These are phyloP conservation scores for Echinosophora koreensis DNA, from an alignment of 306 rosid species.

Conservation along the genomic window DNA sequence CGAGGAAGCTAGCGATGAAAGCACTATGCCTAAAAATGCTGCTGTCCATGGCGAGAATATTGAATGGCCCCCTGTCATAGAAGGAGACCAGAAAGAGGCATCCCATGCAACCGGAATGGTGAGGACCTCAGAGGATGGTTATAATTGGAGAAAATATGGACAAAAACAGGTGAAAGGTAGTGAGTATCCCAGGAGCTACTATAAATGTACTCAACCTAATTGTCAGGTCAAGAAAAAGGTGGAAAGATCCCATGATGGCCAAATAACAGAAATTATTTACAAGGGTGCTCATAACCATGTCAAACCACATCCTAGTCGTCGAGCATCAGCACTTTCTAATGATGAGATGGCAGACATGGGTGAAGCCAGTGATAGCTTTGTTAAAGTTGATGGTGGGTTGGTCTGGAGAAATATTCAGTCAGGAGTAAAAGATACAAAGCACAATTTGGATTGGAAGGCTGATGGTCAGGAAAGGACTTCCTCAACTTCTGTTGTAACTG, in stretches of 20 bases:
- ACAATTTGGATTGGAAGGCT: conserved; percentile 57
- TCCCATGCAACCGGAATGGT: conserved; percentile 51
- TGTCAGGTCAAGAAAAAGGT: conserved; percentile 94
- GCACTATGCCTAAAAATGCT: conserved; percentile 49
- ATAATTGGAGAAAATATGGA: conserved; percentile 96
- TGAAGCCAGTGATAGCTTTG: conserved; percentile 58
- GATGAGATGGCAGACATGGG: conserved; percentile 64
- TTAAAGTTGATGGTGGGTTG: conserved; percentile 58
- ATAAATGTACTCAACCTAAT: conserved; percentile 79
- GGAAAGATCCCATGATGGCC: conserved; percentile 90
- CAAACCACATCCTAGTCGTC: conserved; percentile 67
- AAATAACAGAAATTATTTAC: conserved; percentile 87
- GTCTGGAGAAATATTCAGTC: conserved; percentile 64
- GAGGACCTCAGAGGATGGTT: conserved; percentile 82
- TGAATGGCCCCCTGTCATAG: conserved; percentile 44
- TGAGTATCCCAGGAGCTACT: conserved; percentile 94
- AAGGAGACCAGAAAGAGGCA: conserved; percentile 62
- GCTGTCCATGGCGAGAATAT: conserved; percentile 47
- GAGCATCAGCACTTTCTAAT: conserved; percentile 54
- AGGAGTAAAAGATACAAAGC: conserved; percentile 52
- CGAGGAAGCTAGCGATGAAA: conserved; percentile 52
- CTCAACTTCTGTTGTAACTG: conserved; percentile 65
- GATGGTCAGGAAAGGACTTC: conserved; percentile 75
- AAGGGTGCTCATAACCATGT: conserved; percentile 85
- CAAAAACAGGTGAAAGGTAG: conserved; percentile 96